Evolutionary conservation across 257 asterid species (phyloP).

Genomic region (Misopates orontium): DNA sequence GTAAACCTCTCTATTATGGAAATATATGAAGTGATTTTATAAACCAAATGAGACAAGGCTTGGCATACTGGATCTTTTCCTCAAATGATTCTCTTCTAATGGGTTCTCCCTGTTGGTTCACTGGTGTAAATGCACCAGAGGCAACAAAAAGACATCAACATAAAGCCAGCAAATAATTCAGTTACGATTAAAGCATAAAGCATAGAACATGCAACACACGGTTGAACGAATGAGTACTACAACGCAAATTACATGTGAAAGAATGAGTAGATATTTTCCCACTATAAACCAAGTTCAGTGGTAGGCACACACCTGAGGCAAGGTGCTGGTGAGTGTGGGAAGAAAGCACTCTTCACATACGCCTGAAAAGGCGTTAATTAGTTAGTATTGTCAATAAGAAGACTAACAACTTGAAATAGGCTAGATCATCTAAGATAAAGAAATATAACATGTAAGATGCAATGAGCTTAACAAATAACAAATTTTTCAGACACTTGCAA

Average conservation of each 20-base stretch:
- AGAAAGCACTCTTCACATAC: constrained; percentile 65
- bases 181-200: neutral
- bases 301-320: constrained; percentile 64
- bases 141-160: too few species aligned
- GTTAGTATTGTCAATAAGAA: neutral
- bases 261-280: neutral
- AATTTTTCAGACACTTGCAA: too few species aligned
- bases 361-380: constrained; percentile 48
- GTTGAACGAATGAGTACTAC: neutral
- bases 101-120: too few species aligned
- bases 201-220: neutral
- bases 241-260: neutral
- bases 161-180: neutral
- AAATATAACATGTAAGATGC: constrained; percentile 5
- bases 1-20: too few species aligned
- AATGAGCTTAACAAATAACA: neutral
- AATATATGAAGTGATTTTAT: too few species aligned
- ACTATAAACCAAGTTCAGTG: constrained; percentile 11
- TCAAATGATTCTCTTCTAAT: too few species aligned
- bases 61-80: too few species aligned
- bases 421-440: neutral
- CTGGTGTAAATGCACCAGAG: too few species aligned
- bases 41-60: too few species aligned
- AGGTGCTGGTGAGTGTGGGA: constrained; percentile 85
- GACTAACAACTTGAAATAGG: neutral